Conservation (phyloP, 345 rosid species). For the Angophora floribunda region DNA sequence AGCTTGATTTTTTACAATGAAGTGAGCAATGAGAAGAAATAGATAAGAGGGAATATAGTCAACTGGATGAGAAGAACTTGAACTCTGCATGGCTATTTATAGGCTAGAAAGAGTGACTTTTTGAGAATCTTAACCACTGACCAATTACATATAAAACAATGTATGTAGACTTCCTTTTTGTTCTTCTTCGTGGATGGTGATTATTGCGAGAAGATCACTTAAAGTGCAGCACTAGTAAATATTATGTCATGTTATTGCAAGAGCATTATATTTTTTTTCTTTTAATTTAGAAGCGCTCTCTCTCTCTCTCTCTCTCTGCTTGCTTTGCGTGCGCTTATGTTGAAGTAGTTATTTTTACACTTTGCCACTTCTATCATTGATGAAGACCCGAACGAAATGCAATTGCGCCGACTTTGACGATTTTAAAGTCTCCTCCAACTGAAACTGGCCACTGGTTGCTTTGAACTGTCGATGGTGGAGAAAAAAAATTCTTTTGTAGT, state of each 20-base stretch:
- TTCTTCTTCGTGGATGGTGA: background rate
- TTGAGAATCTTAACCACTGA: background rate
- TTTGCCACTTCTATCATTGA: background rate
- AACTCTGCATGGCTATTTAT: background rate
- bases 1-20: background rate
- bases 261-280: background rate
- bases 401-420: background rate
- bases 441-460: background rate
- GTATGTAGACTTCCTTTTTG: background rate
- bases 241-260: background rate
- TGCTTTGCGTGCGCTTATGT: background rate
- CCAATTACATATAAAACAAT: background rate
- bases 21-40: background rate
- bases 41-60: background rate
- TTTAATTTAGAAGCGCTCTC: background rate
- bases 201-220: background rate
- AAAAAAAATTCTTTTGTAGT: background rate
- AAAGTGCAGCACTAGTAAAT: background rate
- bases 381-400: background rate
- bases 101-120: background rate
- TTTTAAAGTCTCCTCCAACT: background rate
- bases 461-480: background rate
- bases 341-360: background rate
- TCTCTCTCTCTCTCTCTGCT: background rate
- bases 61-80: background rate